Conservation (phyloP, 2,329 filamentous ascomycete species). For the Calonectria hawksworthii region DNA sequence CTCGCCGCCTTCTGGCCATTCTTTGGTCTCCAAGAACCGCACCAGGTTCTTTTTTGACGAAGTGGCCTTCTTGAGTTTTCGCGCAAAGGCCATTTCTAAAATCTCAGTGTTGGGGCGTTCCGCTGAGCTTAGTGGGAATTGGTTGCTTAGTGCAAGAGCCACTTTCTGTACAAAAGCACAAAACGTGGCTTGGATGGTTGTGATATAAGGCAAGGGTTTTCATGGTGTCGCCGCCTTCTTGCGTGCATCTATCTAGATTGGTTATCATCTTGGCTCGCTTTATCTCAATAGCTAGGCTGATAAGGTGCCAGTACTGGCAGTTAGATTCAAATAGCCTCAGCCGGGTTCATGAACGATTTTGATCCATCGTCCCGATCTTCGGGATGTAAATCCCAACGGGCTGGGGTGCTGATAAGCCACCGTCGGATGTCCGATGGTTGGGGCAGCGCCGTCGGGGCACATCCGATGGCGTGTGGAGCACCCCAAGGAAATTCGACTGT, state of each 20-base stretch:
- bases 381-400: background rate
- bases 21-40: conserved; percentile 1
- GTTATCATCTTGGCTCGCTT: background rate
- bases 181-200: background rate
- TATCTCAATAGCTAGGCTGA: background rate
- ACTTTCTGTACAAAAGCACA: background rate
- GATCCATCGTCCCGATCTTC: background rate
- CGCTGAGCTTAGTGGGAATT: background rate
- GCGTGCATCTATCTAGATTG: background rate
- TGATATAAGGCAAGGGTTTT: background rate
- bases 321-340: background rate
- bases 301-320: background rate
- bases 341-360: background rate
- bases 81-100: background rate
- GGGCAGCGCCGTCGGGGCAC: background rate
- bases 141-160: background rate
- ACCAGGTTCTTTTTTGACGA: background rate
- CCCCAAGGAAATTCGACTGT: background rate
- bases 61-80: background rate
- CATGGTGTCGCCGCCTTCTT: background rate
- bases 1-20: background rate
- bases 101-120: background rate
- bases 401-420: conserved; percentile 6
- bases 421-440: background rate
- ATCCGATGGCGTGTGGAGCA: background rate